Conservation (phyloP, 768 basidiomycete genomes). For the Rhizopogon rudus region DNA sequence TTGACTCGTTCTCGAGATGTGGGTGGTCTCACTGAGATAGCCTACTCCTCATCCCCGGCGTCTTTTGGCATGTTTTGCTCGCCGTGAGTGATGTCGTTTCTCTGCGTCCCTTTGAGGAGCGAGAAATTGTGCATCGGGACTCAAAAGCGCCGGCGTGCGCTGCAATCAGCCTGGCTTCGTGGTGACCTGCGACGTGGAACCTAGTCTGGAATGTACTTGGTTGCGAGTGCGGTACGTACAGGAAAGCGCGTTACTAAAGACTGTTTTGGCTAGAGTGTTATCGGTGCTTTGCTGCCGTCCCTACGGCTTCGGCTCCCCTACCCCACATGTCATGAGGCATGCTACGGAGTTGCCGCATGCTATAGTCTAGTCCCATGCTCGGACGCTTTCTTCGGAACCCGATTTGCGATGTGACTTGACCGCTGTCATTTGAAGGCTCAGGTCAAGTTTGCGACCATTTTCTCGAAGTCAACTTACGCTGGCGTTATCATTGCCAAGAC, state of each 20-base stretch:
- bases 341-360: slow-evolving; percentile 22
- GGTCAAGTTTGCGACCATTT: background rate
- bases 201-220: slow-evolving; percentile 14
- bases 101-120: slow-evolving; percentile 14
- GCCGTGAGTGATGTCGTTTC: slow-evolving; percentile 42
- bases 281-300: slow-evolving; percentile 10
- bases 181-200: slow-evolving; percentile 24
- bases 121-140: slow-evolving; percentile 29
- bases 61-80: slow-evolving; percentile 45
- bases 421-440: slow-evolving; percentile 2
- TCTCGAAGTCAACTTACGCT: background rate
- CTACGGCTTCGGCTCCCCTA: slow-evolving; percentile 15
- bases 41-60: slow-evolving; percentile 42
- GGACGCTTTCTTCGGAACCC: background rate
- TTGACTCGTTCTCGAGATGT: slow-evolving; percentile 31
- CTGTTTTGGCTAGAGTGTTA: slow-evolving; percentile 7
- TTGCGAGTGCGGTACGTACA: slow-evolving; percentile 30
- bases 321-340: slow-evolving; percentile 11
- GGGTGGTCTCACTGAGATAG: slow-evolving; percentile 11
- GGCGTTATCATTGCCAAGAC: slow-evolving; percentile 27
- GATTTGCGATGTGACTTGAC: background rate
- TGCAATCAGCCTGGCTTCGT: slow-evolving; percentile 49
- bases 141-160: slow-evolving; percentile 49
- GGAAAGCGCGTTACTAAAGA: slow-evolving; percentile 24
- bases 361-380: slow-evolving; percentile 28